Evolutionary conservation across 306 rosid genomes (phyloP), one percentile per base, ranked within the genome.

Genomic region (Vigna unguiculata): DNA sequence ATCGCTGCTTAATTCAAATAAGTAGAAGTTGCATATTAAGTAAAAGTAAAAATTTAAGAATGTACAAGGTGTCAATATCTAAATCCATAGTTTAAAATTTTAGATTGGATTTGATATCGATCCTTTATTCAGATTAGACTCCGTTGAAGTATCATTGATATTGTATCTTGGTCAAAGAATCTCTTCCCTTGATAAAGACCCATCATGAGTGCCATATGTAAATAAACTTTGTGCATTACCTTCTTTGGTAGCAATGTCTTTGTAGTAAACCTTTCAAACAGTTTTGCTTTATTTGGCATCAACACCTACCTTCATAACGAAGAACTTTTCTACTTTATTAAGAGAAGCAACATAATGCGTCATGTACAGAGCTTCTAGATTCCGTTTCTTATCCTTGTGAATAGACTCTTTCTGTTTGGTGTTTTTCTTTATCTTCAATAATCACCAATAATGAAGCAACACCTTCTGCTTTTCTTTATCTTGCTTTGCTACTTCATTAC

Each of bases 201-300:
- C n/a, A n/a, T n/a, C n/a, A n/a, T n/a, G n/a, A n/a, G n/a, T n/a
- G 70, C 43, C 73, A 82, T 72, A 16, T 62, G 81, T 61, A 69
- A 60, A 79, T 79, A 73, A 30, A 59, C 3, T 12, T 2, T 0
- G 1, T 30, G 10, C n/a, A 7, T 28, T 19, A 20, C n/a, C 32
- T 49, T 47, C 10, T 17, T 6, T 46, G n/a, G 9, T 54, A 25
- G 34, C 28, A 24, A 65, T 64, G 16, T 9, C 14, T 40, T 49
- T 63, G 41, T 0, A 3, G 51, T 17, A 5, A 19, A 9, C 21
- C 48, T 11, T 75, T 12, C 60, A 20, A 48, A 49, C 30, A 13
- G 51, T 46, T 57, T 45, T 55, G 51, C 59, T 68, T 13, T 28
- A 2, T 21, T 4, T 59, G 19, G 63, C 60, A 60, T 70, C 54